These are phyloP conservation scores for Plenodomus biglobosus DNA, from an alignment of 2,329 filamentous ascomycete species.

Conservation along the genomic window DNA sequence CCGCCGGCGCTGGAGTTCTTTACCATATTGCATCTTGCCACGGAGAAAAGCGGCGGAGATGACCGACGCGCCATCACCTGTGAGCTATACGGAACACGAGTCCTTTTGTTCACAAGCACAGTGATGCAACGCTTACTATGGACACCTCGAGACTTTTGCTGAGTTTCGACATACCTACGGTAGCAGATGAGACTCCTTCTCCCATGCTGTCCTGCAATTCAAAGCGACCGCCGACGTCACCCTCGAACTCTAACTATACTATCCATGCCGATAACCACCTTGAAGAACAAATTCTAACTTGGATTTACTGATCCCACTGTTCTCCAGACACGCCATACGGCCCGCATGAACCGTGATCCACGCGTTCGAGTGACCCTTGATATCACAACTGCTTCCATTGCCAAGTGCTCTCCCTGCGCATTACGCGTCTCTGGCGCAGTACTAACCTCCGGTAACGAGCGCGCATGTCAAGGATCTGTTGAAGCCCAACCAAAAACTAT, in stretches of 20 bases:
- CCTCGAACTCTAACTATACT: background rate
- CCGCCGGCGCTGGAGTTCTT: conserved; percentile 3
- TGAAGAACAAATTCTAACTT: background rate
- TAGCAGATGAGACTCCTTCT: background rate
- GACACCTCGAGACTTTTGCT: background rate
- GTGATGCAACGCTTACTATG: background rate
- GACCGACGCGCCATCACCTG: conserved; percentile 8
- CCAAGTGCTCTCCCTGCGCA: conserved; percentile 1
- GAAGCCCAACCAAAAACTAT: conserved; percentile 13
- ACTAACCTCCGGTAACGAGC: background rate
- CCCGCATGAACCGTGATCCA: background rate
- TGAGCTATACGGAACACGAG: conserved; percentile 4
- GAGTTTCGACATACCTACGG: background rate
- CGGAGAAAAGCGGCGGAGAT: conserved; percentile 8
- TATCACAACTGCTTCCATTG: conserved; percentile 5
- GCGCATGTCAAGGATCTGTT: background rate
- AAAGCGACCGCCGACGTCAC: background rate
- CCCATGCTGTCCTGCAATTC: background rate
- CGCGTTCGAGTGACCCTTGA: background rate
- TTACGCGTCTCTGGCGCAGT: background rate
- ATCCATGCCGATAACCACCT: background rate
- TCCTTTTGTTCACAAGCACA: background rate
- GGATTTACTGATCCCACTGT: background rate
- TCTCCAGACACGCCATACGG: background rate
- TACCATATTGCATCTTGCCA: conserved; percentile 6